Evolutionary conservation across 2,329 filamentous ascomycete genomes (phyloP), one percentile per base, ranked within the genome.

Genomic region (Pseudogymnoascus sp.): DNA sequence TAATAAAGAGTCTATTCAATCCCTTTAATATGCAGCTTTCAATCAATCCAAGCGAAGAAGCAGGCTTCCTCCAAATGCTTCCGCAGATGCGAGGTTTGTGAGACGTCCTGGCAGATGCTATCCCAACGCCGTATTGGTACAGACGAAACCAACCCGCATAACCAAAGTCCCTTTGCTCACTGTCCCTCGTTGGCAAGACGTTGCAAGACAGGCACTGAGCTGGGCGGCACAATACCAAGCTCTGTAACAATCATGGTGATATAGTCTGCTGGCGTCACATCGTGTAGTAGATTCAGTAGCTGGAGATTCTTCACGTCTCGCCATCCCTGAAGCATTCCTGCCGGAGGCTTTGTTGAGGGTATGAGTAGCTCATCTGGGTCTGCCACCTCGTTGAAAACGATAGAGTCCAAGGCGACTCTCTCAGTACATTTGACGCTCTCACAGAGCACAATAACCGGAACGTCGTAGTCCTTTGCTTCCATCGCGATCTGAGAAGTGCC

Each of bases 391-490:
- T 99, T 99, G 69, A 91, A 87, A 41, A 94, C 93, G 66, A 97
- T 90, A 22, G 91, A 93, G 75, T 97, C 94, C 12, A 95, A 84
- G 6, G 91, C 89, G 9, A 97, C 90, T 62, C 91, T 87, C 68
- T 91, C 86, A 69, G 94, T 89, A 73, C 97, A 97, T 75, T 97
- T 99, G 76, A 97, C 87, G 3, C 89, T 94, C 77, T 97, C 93
- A 73, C 91, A 96, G 62, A 95, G 88, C 2, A 95, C 90, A 35
- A 95, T 86, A 62, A 97, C 90, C 1, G 90, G 89, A 37, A 92
- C 83, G 62, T 88, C 86, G 18, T 85, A 80, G 61, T 89, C 84
- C 59, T 87, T 84, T 5, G 92, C 93, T 41, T 88, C 85, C 78
- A 94, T 88, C 15, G 93, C 92, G 8, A 97, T 82, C 62, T 94